Conservation (phyloP, 2,329 filamentous ascomycete species). For the Beauveria asiatica region DNA sequence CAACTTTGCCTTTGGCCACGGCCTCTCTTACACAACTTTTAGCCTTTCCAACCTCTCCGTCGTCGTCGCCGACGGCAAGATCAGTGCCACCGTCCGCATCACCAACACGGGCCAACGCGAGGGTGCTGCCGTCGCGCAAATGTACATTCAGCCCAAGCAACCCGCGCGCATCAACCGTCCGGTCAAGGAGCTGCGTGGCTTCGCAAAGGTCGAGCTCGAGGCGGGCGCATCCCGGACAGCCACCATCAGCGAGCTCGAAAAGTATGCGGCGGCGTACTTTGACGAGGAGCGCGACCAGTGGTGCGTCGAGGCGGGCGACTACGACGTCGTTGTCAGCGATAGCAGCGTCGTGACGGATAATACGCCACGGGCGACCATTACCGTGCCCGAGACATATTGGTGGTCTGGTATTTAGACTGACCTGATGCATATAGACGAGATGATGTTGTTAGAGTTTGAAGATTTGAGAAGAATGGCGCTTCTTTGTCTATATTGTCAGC, state of each 20-base stretch:
- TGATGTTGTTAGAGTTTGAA: not conserved
- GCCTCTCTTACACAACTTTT: slow-evolving; percentile 70
- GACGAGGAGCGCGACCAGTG: slow-evolving; percentile 59
- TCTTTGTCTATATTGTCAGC: not conserved
- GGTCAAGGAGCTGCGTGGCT: slow-evolving; percentile 56
- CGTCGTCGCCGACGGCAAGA: slow-evolving; percentile 35
- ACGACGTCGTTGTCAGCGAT: slow-evolving; percentile 52
- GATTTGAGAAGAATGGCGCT: not conserved
- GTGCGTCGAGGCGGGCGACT: slow-evolving; percentile 57
- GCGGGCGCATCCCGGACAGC: slow-evolving; percentile 51
- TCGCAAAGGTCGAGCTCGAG: slow-evolving; percentile 53
- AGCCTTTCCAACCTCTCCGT: slow-evolving; percentile 41
- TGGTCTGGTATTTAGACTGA: slow-evolving; percentile 52
- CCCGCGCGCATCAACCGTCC: slow-evolving; percentile 46
- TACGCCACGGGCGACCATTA: slow-evolving; percentile 44
- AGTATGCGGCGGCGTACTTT: slow-evolving; percentile 61
- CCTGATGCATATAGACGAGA: not conserved
- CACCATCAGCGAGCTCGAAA: slow-evolving; percentile 48
- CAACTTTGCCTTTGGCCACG: slow-evolving; percentile 72
- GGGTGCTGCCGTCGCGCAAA: slow-evolving; percentile 49
- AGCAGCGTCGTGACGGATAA: slow-evolving; percentile 44
- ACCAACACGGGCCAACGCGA: slow-evolving; percentile 50
- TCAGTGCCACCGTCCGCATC: slow-evolving; percentile 42
- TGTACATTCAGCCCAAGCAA: slow-evolving; percentile 46
- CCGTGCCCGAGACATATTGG: slow-evolving; percentile 52